phyloP scores from a whole-genome alignment of 2,329 filamentous ascomycete genomes.

The Cytospora piceicola region DNA sequence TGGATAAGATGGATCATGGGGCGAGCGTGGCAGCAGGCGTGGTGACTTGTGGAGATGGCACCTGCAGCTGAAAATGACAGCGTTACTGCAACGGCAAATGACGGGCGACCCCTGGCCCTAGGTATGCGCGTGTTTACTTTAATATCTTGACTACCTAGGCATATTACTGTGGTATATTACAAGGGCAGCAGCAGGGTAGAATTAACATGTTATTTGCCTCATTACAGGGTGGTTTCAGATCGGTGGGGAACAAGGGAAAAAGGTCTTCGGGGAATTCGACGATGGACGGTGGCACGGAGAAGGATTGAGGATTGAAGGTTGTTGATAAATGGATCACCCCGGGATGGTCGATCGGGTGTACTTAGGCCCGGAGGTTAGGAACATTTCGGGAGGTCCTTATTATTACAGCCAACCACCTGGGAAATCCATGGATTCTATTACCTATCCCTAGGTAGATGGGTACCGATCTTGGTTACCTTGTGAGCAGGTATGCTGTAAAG shows the following conservation, averaged over 20 bases:
- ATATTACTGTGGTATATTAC: too few species aligned
- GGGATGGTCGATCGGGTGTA: not conserved
- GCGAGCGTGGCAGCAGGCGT: not conserved
- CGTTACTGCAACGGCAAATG: not conserved
- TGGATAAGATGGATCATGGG: not conserved
- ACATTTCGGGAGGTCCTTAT: not conserved
- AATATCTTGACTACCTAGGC: too few species aligned
- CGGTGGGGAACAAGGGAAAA: not conserved
- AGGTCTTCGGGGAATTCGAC: not conserved
- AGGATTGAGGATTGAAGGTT: not conserved
- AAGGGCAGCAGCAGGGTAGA: not conserved
- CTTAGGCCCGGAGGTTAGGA: not conserved
- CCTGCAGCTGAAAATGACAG: conserved; percentile 1
- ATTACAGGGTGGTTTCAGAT: not conserved
- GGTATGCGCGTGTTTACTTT: too few species aligned
- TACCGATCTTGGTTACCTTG: too few species aligned
- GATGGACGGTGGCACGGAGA: not conserved
- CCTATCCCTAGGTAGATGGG: too few species aligned
- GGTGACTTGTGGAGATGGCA: conserved; percentile 2
- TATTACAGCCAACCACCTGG: too few species aligned
- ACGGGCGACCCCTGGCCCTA: not conserved
- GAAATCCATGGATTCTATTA: too few species aligned
- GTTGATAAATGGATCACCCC: too few species aligned
- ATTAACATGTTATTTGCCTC: not conserved
- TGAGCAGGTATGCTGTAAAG: too few species aligned